These are phyloP conservation scores for Juncus inflexus DNA, from an alignment of 176 grass and related monocot genomes.

Conservation along the genomic window DNA sequence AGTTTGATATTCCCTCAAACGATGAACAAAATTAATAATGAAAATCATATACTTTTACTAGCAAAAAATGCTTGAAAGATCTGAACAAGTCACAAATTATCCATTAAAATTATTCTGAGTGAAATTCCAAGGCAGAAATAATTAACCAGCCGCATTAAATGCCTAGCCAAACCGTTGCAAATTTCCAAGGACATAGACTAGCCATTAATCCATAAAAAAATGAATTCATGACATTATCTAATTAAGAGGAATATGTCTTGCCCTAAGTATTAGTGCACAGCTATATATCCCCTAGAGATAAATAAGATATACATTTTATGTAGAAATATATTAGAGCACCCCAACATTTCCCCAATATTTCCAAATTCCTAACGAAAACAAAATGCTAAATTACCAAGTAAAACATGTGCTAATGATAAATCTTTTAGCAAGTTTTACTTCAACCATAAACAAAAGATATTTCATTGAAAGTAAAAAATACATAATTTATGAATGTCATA, in stretches of 20 bases:
- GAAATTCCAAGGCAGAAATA: slow-evolving; percentile 23
- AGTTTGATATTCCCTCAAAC: too few species aligned
- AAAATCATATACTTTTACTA: too few species aligned
- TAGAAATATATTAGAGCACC: slow-evolving; percentile 10
- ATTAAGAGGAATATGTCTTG: slow-evolving; percentile 51
- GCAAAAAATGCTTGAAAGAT: too few species aligned
- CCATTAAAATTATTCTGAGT: not conserved
- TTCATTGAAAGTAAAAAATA: too few species aligned
- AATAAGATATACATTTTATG: not conserved
- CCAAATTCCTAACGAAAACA: too few species aligned
- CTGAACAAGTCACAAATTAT: not conserved
- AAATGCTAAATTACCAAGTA: too few species aligned
- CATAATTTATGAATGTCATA: too few species aligned
- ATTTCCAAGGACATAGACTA: slow-evolving; percentile 47
- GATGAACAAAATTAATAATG: too few species aligned
- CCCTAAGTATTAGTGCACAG: slow-evolving; percentile 48
- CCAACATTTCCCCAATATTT: not conserved
- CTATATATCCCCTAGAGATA: slow-evolving; percentile 54
- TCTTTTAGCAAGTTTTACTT: too few species aligned
- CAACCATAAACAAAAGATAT: too few species aligned
- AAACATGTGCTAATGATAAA: too few species aligned
- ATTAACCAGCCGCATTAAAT: slow-evolving; percentile 41
- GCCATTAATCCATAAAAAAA: slow-evolving; percentile 8
- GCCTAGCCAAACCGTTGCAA: slow-evolving; percentile 30
- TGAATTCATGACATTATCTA: slow-evolving; percentile 21